Evolutionary conservation across 305 asterid genomes (phyloP), one percentile per base, ranked within the genome.

Genomic region (Nicotiana rustica): DNA sequence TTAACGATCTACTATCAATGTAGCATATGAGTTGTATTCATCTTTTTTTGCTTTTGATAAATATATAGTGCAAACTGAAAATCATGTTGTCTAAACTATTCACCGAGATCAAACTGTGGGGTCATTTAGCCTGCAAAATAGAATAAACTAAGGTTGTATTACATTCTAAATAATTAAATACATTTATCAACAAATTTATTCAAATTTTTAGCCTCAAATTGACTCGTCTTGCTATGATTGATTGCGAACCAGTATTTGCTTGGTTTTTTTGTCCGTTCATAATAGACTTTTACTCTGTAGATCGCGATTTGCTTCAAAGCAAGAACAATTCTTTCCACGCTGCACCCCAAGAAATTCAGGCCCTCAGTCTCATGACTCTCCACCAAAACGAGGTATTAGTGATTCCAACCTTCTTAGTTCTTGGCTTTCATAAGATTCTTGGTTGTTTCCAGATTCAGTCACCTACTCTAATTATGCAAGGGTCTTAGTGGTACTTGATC

Each of bases 301-400:
- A 84, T 87, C 91, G 68, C 86, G 89, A 49, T 89, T 85, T 80
- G 82, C 80, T 85, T 85, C 94, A 19, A 95, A 93, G 82, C 97
- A 89, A 83, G 96, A 90, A 60, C 94, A 90, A 70, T 93, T 93
- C 88, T 93, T 80, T 87, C 84, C 89, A 0, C 95, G 98, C 3
- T 95, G 99, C 87, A 87, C 90, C 33, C 92, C 94, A 15, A 89
- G 95, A 87, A 88, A 85, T 81, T 84, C 94, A 57, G 98, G 97
- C 69, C 98, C 97, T 67, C 99, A 95, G 87, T 91, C 98, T 64
- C 98, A 97, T 35, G 98, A 94, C 86, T 89, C 97, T 77, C 99
- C 99, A 12, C 78, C 78, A 71, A 71, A 71, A 71, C 78, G 78
- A 71, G 78, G 78, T 71, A 71, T 35, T 71, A 71, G 10, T 1